Evolutionary conservation across 2,329 filamentous ascomycete species (phyloP), one percentile per base, ranked within the genome.

Genomic region (Calonectria naviculata): DNA sequence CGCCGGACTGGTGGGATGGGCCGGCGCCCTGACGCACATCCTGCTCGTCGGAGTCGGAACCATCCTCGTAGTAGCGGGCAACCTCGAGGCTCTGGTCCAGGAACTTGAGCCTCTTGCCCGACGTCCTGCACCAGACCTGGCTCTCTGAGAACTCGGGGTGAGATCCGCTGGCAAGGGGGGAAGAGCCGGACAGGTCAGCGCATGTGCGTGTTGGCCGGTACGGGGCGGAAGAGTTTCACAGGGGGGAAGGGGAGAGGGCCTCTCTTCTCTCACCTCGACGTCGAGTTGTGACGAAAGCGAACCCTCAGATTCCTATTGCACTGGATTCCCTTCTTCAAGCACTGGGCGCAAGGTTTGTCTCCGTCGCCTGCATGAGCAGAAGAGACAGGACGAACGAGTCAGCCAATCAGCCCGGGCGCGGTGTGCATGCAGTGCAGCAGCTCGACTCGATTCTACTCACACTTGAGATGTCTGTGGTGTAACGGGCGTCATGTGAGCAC

Each of bases 31-130:
- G 28, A 42, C 29, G 36, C 56, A 36, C 62, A 34, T 72, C 73
- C 1, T 58, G 52, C 31, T 62, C 67, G 5, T 65, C 71, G 24
- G 49, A 58, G 3, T 71, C 73, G 24, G 67, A 68, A 46, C 36
- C 60, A 29, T 69, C 69, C 24, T 71, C 68, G 47, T 71, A 73
- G 17, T 15, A 64, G 15, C 71, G 58, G 15, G 70, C 72, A 24
- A 74, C 60, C 34, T 71, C 70, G 15, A 74, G 71, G 52, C 58
- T 71, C 65, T 74, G 73, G 21, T 75, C 73, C 12, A 75, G 69
- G 13, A 75, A 75, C 68, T 73, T 70, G 66, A 75, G 71, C 31
- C 60, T 72, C 26, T 75, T 73, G 10, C 73, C 71, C 1, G 68
- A 70, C 4, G 71, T 73, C 34, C 62, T 72, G 64, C 71, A 74